These are phyloP conservation scores for Penicillium crustosum DNA, from an alignment of 2,329 filamentous ascomycete genomes.

Conservation along the genomic window DNA sequence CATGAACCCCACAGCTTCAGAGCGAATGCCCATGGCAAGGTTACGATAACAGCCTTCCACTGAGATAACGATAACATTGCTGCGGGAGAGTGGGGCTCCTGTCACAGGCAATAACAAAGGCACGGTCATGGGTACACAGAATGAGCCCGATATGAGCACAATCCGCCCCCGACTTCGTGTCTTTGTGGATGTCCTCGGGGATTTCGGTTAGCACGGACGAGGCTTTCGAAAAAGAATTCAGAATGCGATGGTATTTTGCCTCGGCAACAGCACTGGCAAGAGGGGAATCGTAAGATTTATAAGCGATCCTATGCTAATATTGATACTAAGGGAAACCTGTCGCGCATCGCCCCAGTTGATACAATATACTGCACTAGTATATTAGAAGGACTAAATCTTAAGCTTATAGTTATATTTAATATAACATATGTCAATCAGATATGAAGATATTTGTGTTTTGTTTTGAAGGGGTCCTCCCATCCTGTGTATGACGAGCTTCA, in stretches of 20 bases:
- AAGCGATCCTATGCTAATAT: neutral
- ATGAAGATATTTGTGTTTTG: neutral
- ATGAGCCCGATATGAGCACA: too few relatives aligned
- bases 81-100: neutral
- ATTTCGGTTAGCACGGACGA: too few relatives aligned
- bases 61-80: neutral
- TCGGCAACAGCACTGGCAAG: too few relatives aligned
- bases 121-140: neutral
- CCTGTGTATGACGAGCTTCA: constrained; percentile 17
- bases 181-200: too few relatives aligned
- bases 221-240: too few relatives aligned
- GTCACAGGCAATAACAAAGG: neutral
- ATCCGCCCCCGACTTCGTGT: too few relatives aligned
- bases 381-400: too few relatives aligned
- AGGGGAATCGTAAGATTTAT: too few relatives aligned
- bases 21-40: neutral
- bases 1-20: neutral
- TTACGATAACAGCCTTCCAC: neutral
- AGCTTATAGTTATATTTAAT: neutral
- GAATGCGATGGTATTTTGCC: too few relatives aligned
- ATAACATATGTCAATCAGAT: neutral
- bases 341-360: neutral
- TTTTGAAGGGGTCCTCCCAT: constrained; percentile 12
- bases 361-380: neutral
- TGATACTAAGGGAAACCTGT: neutral